Evolutionary conservation across 2,329 filamentous ascomycete species (phyloP).

Genomic region (Trichoderma sp.): DNA sequence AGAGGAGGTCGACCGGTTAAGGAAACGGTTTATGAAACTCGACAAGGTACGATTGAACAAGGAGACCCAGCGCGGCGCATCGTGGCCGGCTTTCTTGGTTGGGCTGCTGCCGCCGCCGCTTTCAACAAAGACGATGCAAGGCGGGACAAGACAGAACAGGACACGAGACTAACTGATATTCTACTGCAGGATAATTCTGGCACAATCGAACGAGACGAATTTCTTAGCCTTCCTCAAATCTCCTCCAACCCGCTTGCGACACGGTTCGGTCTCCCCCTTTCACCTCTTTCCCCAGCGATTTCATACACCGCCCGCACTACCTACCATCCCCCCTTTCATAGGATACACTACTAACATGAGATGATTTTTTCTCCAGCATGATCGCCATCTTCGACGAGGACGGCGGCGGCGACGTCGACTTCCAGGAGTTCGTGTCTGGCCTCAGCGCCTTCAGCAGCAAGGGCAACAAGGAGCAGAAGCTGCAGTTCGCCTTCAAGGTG

Average conservation of each 20-base stretch:
- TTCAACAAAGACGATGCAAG: background rate
- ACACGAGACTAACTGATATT: background rate
- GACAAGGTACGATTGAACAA: conserved; percentile 71
- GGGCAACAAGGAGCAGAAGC: conserved; percentile 98
- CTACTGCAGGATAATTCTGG: conserved; percentile 82
- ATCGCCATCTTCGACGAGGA: conserved; percentile 99
- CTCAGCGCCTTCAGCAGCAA: conserved; percentile 95
- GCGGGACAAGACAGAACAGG: background rate
- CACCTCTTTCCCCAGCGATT: background rate
- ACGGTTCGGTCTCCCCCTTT: conserved; percentile 56
- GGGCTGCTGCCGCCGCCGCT: background rate
- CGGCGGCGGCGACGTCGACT: conserved; percentile 95
- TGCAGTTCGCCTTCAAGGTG: conserved; percentile 97
- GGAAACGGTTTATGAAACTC: conserved; percentile 98
- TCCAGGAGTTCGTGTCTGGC: conserved; percentile 96
- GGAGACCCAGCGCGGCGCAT: background rate
- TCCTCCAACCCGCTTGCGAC: conserved; percentile 97
- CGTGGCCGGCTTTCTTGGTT: background rate
- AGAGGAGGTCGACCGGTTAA: conserved; percentile 92
- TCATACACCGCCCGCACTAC: background rate
- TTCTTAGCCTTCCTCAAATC: conserved; percentile 94
- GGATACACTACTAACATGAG: background rate
- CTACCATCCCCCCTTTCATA: background rate
- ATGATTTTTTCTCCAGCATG: conserved; percentile 62
- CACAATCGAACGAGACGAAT: conserved; percentile 98